Evolutionary conservation across 192 early-diverging fungal genomes (phyloP).

Genomic region (Podila minutissima): DNA sequence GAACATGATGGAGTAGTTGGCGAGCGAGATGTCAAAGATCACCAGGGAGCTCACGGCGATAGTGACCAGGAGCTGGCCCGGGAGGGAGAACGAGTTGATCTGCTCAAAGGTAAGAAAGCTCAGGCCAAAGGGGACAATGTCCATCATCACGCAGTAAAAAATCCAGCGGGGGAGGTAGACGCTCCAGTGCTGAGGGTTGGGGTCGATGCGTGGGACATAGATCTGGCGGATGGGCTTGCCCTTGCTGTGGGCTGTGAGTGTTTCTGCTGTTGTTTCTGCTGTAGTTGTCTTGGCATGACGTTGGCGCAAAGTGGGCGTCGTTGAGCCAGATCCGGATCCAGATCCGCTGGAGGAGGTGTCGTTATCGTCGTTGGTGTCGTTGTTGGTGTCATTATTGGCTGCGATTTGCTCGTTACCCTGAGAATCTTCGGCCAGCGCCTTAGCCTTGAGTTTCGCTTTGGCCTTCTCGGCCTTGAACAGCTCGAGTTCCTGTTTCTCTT

Average conservation of each 20-base stretch:
- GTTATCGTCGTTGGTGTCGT: background rate
- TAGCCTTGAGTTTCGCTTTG: no score
- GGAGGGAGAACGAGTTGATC: slow-evolving; percentile 22
- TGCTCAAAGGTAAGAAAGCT: slow-evolving; percentile 35
- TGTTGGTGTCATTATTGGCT: background rate
- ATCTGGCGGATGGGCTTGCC: slow-evolving; percentile 31
- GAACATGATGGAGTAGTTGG: slow-evolving; percentile 46
- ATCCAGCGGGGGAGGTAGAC: slow-evolving; percentile 43
- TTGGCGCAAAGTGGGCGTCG: background rate
- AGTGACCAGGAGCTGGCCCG: background rate
- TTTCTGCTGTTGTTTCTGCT: background rate
- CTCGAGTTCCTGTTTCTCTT: slow-evolving; percentile 8
- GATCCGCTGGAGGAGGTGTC: background rate
- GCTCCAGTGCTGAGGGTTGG: slow-evolving; percentile 46
- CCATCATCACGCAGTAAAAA: slow-evolving; percentile 26
- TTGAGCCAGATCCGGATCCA: background rate
- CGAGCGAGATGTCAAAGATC: slow-evolving; percentile 40
- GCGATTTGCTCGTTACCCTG: background rate
- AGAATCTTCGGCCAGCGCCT: background rate
- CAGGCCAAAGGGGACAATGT: slow-evolving; percentile 24
- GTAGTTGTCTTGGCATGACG: background rate
- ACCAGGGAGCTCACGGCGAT: slow-evolving; percentile 21
- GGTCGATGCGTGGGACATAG: slow-evolving; percentile 22
- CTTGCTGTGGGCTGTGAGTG: background rate
- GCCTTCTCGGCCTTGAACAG: background rate